Conservation (phyloP, 768 basidiomycete species). For the Hypholoma fasciculare region DNA sequence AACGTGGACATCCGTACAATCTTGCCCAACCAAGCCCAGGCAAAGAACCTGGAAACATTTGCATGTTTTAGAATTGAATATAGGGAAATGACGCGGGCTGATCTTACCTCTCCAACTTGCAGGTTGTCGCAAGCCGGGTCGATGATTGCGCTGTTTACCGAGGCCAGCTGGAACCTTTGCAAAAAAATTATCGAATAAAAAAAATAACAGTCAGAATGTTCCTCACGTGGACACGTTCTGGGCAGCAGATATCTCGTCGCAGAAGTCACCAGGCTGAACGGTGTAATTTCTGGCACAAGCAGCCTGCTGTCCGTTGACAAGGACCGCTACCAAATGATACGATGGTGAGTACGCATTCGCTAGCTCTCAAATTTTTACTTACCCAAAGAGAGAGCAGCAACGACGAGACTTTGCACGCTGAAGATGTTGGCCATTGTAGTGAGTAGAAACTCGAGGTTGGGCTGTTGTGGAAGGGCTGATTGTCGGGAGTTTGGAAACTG, state of each 20-base stretch:
- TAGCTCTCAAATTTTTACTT: too few relatives aligned
- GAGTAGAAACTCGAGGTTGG: too few relatives aligned
- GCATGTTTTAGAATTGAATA: background rate
- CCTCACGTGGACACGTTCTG: conserved; percentile 44
- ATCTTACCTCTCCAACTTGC: conserved; percentile 41
- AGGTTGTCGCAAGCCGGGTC: conserved; percentile 57
- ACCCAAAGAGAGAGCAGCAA: too few relatives aligned
- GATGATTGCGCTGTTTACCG: conserved; percentile 50
- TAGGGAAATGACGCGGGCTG: background rate
- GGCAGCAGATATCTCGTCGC: conserved; percentile 48
- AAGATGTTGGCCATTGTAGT: too few relatives aligned
- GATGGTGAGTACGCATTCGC: too few relatives aligned
- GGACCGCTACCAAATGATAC: too few relatives aligned
- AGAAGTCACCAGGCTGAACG: conserved; percentile 49
- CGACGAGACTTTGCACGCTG: too few relatives aligned
- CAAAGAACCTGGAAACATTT: conserved; percentile 42
- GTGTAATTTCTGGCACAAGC: conserved; percentile 51
- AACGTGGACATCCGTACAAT: conserved; percentile 52
- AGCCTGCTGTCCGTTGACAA: too few relatives aligned
- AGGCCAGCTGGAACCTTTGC: conserved; percentile 53
- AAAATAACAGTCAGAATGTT: background rate
- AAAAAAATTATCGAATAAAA: background rate
- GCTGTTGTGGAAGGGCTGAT: too few relatives aligned
- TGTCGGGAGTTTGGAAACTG: too few relatives aligned
- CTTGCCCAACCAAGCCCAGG: conserved; percentile 52